Evolutionary conservation across 805 yeast genomes (phyloP), one percentile per base, ranked within the genome.

Genomic region (Gaillardinia entomophila): DNA sequence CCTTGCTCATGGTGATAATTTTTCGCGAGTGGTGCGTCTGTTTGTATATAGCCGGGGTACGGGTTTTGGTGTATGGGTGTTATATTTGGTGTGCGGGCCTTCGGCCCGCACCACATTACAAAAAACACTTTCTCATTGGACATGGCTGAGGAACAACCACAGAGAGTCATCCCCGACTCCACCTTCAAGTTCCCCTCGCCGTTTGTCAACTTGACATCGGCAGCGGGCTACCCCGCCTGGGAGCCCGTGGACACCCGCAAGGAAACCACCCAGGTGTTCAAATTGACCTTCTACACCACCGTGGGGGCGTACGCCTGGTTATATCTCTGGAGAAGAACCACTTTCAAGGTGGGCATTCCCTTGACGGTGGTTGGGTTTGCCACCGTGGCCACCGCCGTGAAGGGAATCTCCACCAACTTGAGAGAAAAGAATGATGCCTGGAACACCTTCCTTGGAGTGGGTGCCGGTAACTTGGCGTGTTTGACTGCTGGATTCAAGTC

Each of bases 361-460:
- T 49, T 53, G 24, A 54, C 68, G 6, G 59, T 63, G 24, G 55
- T 61, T 28, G 66, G 64, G 1, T 60, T 71, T 37, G 71, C 77
- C 28, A 65, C 77, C 10, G 67, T 67, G 15, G 77, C 78, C 28
- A 66, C 75, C 18, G 70, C 75, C 41, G 54, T 73, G 27, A 61
- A 55, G 46, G 67, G 68, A 18, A 63, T 73, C 16, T 41, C 73
- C 22, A 66, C 82, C 41, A 80, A 81, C 54, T 55, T 81, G 45
- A 67, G 84, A 48, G 77, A 75, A 53, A 69, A 66, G 49, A 76
- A 75, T 46, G 83, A 79, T 48, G 78, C 77, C 12, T 60, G 74
- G 62, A 80, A 79, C 54, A 70, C 75, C 13, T 70, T 76, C 47
- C 77, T 84, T 82, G 74, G 75, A 13, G 82, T 77, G 37, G 71